Conservation (phyloP, 768 basidiomycete species). For the Boletus vermiculosoides region DNA sequence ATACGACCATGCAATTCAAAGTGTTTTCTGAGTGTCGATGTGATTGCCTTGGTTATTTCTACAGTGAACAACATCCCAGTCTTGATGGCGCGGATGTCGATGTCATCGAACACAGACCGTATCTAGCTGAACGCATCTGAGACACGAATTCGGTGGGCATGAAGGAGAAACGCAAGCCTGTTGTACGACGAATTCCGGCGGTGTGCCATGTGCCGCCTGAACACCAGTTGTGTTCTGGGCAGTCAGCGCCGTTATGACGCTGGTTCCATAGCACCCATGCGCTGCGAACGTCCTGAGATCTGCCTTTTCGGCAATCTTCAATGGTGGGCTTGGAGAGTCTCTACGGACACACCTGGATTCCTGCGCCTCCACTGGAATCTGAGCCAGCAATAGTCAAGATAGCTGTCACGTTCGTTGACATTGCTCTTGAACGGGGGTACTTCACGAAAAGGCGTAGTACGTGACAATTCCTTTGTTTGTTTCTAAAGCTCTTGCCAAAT, state of each 20-base stretch:
- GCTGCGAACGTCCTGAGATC: constrained; percentile 86
- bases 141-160: not conserved
- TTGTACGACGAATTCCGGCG: constrained; percentile 66
- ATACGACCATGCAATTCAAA: constrained; percentile 38
- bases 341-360: constrained; percentile 65
- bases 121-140: constrained; percentile 46
- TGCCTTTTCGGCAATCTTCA: constrained; percentile 47
- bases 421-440: not conserved
- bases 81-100: constrained; percentile 73
- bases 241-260: constrained; percentile 80
- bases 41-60: constrained; percentile 50
- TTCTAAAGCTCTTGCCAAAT: constrained; percentile 30
- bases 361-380: constrained; percentile 84
- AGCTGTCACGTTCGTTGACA: constrained; percentile 24
- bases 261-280: constrained; percentile 74
- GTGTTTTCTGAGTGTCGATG: constrained; percentile 45
- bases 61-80: constrained; percentile 85
- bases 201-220: constrained; percentile 64
- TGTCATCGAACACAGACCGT: constrained; percentile 66
- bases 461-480: constrained; percentile 18
- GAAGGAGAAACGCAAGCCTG: constrained; percentile 51
- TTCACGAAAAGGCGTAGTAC: no score
- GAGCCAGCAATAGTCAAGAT: constrained; percentile 78
- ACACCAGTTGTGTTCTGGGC: constrained; percentile 90
- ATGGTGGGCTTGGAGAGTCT: not conserved